Evolutionary conservation across 2,329 filamentous ascomycete genomes (phyloP).

Genomic region (Metarhizium album): DNA sequence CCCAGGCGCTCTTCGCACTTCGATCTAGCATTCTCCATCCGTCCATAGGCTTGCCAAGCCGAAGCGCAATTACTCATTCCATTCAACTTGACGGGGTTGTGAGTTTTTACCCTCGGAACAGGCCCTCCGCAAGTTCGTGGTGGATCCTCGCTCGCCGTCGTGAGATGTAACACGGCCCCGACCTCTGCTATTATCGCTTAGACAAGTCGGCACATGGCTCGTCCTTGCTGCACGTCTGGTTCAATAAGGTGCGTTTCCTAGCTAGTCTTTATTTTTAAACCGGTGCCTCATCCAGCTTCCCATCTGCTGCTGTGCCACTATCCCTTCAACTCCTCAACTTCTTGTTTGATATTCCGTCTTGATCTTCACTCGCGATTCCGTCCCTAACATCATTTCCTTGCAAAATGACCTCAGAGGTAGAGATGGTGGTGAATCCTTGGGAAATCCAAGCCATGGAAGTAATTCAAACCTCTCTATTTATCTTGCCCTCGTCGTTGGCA

Average conservation of each 20-base stretch:
- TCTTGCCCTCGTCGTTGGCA: not conserved
- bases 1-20: not conserved
- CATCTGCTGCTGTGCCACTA: not conserved
- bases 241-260: too few relatives aligned
- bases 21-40: not conserved
- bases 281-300: not conserved
- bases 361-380: not conserved
- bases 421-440: constrained; percentile 22
- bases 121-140: not conserved
- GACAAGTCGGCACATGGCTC: not conserved
- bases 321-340: not conserved
- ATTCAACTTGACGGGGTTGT: not conserved
- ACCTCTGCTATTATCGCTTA: not conserved
- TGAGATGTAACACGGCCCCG: not conserved
- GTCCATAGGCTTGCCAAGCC: not conserved
- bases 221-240: too few relatives aligned
- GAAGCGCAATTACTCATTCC: not conserved
- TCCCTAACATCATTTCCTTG: not conserved
- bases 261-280: not conserved
- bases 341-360: not conserved
- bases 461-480: constrained; percentile 3
- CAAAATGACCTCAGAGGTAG: constrained; percentile 4
- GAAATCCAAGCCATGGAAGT: constrained; percentile 25
- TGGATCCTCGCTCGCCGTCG: not conserved
- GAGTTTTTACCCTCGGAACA: not conserved